Base-by-base conservation (phyloP, 2,329 filamentous ascomycete species). In the Colletotrichum theobromicola region DNA sequence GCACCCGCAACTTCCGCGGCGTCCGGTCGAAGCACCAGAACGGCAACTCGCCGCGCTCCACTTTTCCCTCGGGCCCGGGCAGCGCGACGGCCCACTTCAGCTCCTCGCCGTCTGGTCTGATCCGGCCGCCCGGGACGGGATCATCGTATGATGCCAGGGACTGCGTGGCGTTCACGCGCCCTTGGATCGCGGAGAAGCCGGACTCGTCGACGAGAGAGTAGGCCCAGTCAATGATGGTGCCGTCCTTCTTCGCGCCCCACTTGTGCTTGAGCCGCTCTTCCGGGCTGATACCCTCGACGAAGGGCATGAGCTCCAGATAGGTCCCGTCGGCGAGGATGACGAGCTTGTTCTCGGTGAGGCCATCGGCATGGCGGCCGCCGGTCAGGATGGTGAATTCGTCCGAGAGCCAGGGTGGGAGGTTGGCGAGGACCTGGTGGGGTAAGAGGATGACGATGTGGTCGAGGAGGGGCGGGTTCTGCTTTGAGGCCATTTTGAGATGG, bases 11-110 rank as follows among this genome's bases (percentile, higher is more conserved):
- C n/a, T 83, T 77, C 8, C 92, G 81, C 4, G 87, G 83, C 3
- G 92, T 93, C 15, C 90, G 82, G 79, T 94, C 93, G 61, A 93
- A 86, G 78, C 91, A 93, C 86, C 89, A 94, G 77, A 94, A 94
- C 0, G 92, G 93, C 13, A 92, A 79, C 16, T 83, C 82, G 0
- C 92, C 91, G 1, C 88, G 83, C 10, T 83, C 81, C 2, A 84
- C 76, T 2, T 37, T 35, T 12, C 34, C 46, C 26, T 50, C 63
- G 9, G 77, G 76, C 18, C 76, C 74, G 1, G 84, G 80, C 1
- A 87, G 85, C 21, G 90, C 89, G 28, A 91, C 87, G 28, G 88
- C 86, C 91, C 92, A 94, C 73, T 89, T 85, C 34, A 94, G 81
- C 35, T 89, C 86, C 2, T 84, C 82, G 0, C 91, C 91, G 79